Evolutionary conservation across 306 rosid genomes (phyloP).

Genomic region (Fragaria vesca): DNA sequence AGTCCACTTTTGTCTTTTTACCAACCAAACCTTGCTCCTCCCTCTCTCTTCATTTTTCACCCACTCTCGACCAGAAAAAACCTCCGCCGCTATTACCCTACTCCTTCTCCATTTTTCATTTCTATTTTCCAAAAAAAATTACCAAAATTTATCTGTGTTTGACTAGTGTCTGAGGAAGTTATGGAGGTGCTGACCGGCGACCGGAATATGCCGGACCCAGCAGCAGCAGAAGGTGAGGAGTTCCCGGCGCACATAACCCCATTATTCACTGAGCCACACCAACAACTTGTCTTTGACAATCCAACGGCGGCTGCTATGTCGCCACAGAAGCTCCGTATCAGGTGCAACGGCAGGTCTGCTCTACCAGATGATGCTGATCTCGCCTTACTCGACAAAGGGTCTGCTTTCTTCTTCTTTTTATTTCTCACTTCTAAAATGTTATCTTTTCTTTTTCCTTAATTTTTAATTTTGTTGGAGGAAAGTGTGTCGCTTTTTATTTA

Average conservation of each 20-base stretch:
- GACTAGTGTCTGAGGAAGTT: background rate
- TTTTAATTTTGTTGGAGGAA: background rate
- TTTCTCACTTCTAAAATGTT: background rate
- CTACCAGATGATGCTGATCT: slow-evolving; percentile 13
- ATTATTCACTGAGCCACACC: slow-evolving; percentile 58
- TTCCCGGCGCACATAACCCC: slow-evolving; percentile 62
- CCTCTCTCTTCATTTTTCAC: slow-evolving; percentile 36
- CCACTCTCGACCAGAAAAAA: slow-evolving; percentile 26
- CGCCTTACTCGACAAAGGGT: slow-evolving; percentile 36
- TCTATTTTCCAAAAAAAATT: background rate
- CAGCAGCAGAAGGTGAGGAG: background rate
- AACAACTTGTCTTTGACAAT: slow-evolving; percentile 31
- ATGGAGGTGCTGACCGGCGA: slow-evolving; percentile 50
- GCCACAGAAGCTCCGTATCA: slow-evolving; percentile 79
- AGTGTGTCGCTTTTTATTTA: background rate
- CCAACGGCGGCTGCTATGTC: slow-evolving; percentile 27
- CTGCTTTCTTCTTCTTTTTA: slow-evolving; percentile 16
- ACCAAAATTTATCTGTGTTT: background rate
- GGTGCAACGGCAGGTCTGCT: slow-evolving; percentile 39
- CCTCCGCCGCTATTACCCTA: slow-evolving; percentile 31
- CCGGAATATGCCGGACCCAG: slow-evolving; percentile 19
- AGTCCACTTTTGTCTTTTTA: slow-evolving; percentile 26
- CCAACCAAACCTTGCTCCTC: slow-evolving; percentile 8
- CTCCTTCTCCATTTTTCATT: background rate
- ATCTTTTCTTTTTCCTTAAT: background rate